Percentiles rank a stretch among this genome's conserved stretches.
Evolutionary conservation across 2,329 filamentous ascomycete species (phyloP).

Genomic region (Cladophialophora immunda): DNA sequence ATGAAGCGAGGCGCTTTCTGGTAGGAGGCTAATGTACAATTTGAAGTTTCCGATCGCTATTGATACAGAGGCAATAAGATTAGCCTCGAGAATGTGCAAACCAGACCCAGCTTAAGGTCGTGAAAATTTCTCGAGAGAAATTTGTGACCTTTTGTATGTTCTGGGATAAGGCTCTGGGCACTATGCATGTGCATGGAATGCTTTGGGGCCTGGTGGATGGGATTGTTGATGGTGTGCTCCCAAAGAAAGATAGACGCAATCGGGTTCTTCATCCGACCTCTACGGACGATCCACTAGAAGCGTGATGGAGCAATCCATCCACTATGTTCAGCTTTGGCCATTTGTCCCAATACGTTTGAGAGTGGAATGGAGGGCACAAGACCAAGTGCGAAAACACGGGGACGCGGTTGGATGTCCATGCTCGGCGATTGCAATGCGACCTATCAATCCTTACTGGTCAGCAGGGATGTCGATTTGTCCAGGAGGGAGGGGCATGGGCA

Average conservation of each 20-base stretch:
- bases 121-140: background rate
- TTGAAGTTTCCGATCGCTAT: background rate
- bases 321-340: constrained; percentile 7
- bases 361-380: constrained; percentile 9
- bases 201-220: constrained; percentile 6
- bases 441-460: constrained; percentile 6
- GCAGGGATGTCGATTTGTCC: constrained; percentile 8
- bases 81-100: background rate
- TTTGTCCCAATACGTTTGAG: background rate
- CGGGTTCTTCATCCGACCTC: constrained; percentile 8
- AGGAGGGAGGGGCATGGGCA: constrained; percentile 3
- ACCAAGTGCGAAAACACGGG: constrained; percentile 10
- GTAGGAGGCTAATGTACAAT: background rate
- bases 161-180: constrained; percentile 14
- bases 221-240: background rate
- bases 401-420: background rate
- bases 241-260: constrained; percentile 5
- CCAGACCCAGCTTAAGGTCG: background rate
- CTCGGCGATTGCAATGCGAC: constrained; percentile 6
- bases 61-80: background rate
- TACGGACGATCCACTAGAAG: constrained; percentile 3
- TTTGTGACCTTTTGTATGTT: constrained; percentile 25
- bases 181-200: constrained; percentile 23
- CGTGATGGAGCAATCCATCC: constrained; percentile 7
- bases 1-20: background rate